These are phyloP conservation scores for Plasmodium gaboni DNA, from an alignment of 169 alveolate genomes.

Conservation along the genomic window DNA sequence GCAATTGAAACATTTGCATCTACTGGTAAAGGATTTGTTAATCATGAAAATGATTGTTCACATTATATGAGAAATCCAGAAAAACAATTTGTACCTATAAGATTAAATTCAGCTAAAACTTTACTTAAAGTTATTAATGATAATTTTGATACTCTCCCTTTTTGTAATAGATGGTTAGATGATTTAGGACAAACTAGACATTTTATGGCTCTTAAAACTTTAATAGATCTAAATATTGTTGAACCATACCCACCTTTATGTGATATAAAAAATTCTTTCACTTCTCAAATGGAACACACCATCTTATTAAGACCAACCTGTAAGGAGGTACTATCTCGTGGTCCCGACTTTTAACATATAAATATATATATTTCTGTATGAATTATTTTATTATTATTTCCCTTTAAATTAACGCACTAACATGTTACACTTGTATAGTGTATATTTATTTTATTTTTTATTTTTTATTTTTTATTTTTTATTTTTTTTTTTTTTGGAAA, in stretches of 20 bases:
- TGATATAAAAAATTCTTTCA: slow-evolving; percentile 96
- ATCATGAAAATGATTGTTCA: slow-evolving; percentile 93
- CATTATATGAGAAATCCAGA: slow-evolving; percentile 98
- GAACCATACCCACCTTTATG: slow-evolving; percentile 99
- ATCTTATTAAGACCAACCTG: slow-evolving; percentile 97
- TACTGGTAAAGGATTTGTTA: slow-evolving; percentile 96
- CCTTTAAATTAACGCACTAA: too few species aligned
- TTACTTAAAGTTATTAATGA: slow-evolving; percentile 94
- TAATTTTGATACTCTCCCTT: slow-evolving; percentile 98
- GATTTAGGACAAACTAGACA: slow-evolving; percentile 96
- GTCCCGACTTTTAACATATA: slow-evolving; percentile 95
- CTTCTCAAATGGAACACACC: slow-evolving; percentile 99
- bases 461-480: too few species aligned
- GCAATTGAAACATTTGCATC: slow-evolving; percentile 99
- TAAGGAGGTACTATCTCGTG: slow-evolving; percentile 98
- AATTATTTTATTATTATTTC: too few species aligned
- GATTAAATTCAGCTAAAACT: slow-evolving; percentile 94
- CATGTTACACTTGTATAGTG: too few species aligned
- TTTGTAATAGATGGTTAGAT: slow-evolving; percentile 99
- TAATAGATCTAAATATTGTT: slow-evolving; percentile 97
- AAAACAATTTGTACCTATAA: slow-evolving; percentile 91
- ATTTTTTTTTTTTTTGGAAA: too few species aligned
- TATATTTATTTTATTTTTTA: too few species aligned
- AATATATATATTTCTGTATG: too few species aligned
- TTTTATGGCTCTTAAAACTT: slow-evolving; percentile 93